Percentiles rank a stretch among this genome's conserved stretches.
Evolutionary conservation across 78 protist genomes (phyloP).

Genomic region (Dictyostelium purpureum): DNA sequence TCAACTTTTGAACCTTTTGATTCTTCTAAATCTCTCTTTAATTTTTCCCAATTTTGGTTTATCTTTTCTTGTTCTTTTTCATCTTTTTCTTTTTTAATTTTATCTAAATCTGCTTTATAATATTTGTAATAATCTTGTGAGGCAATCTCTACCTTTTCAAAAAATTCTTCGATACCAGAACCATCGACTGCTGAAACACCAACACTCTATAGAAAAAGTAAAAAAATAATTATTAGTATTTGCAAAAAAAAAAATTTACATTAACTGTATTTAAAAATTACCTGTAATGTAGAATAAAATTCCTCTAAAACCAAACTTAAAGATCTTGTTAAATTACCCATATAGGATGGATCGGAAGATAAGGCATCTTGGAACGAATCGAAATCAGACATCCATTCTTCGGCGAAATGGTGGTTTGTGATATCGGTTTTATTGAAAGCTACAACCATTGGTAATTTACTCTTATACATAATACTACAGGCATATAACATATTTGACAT

Average conservation of each 20-base stretch:
- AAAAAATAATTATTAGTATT: background rate
- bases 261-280: background rate
- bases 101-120: slow-evolving; percentile 72
- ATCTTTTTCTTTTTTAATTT: slow-evolving; percentile 6
- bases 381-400: slow-evolving; percentile 94
- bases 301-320: slow-evolving; percentile 94
- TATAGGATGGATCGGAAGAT: slow-evolving; percentile 80
- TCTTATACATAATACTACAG: slow-evolving; percentile 95
- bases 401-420: slow-evolving; percentile 54
- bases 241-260: background rate
- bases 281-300: slow-evolving; percentile 85
- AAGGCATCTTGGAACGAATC: slow-evolving; percentile 65
- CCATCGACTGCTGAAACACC: slow-evolving; percentile 93
- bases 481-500: slow-evolving; percentile 99
- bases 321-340: slow-evolving; percentile 83
- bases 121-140: slow-evolving; percentile 79
- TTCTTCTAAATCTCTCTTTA: slow-evolving; percentile 77
- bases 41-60: slow-evolving; percentile 53
- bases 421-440: slow-evolving; percentile 97
- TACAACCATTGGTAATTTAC: slow-evolving; percentile 93
- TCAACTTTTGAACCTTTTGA: slow-evolving; percentile 80
- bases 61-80: slow-evolving; percentile 35
- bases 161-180: slow-evolving; percentile 87
- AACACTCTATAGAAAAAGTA: no score
- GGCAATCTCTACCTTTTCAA: slow-evolving; percentile 74